Conservation (phyloP, 495 filamentous ascomycete species). For the Podospora sp. region DNA sequence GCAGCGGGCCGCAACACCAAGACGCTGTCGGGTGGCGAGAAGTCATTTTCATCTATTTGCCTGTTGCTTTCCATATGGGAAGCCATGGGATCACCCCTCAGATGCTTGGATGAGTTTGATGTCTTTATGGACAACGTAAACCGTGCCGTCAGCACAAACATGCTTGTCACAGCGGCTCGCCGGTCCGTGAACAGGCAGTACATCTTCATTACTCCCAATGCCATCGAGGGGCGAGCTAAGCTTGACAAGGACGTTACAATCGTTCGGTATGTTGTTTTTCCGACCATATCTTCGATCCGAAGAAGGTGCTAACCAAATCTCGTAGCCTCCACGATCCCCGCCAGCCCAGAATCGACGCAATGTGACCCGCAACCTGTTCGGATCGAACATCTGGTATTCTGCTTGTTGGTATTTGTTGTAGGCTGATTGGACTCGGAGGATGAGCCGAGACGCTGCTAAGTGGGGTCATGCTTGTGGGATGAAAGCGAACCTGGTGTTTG, state of each 20-base stretch:
- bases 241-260: slow-evolving; percentile 77
- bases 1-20: slow-evolving; percentile 77
- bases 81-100: slow-evolving; percentile 92
- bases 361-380: slow-evolving; percentile 22
- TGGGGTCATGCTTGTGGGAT: too few relatives aligned
- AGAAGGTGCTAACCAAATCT: slow-evolving; percentile 2
- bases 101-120: slow-evolving; percentile 97
- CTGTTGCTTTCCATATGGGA: slow-evolving; percentile 93
- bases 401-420: neutral
- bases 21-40: slow-evolving; percentile 93
- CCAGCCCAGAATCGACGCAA: slow-evolving; percentile 47
- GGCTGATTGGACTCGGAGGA: neutral
- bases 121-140: slow-evolving; percentile 99
- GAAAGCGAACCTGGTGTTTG: too few relatives aligned
- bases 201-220: slow-evolving; percentile 94
- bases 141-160: slow-evolving; percentile 86
- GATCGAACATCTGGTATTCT: neutral
- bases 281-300: neutral
- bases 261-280: slow-evolving; percentile 65
- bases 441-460: neutral
- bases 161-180: slow-evolving; percentile 88
- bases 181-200: slow-evolving; percentile 88
- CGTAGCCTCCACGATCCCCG: slow-evolving; percentile 63
- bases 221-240: slow-evolving; percentile 70
- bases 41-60: slow-evolving; percentile 96